These are phyloP conservation scores for Cladophialophora psammophila DNA, from an alignment of 2,329 filamentous ascomycete genomes.

Conservation along the genomic window DNA sequence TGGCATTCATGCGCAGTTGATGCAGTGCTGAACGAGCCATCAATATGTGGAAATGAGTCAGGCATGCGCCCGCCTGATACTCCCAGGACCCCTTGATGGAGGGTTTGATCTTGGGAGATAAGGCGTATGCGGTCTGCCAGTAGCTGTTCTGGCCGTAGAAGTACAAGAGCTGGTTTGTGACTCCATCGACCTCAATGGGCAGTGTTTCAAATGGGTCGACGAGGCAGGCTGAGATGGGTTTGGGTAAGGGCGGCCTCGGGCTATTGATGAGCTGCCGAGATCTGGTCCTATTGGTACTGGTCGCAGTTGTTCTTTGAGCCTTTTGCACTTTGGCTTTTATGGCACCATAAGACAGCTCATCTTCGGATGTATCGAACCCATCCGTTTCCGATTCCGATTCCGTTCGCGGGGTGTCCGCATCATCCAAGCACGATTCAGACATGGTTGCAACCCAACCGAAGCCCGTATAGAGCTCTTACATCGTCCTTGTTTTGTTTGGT, in stretches of 20 bases:
- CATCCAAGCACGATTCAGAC: background rate
- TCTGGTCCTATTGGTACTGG: background rate
- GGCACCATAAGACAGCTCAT: background rate
- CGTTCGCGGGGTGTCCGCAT: background rate
- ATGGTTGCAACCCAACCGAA: background rate
- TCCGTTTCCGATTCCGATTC: slow-evolving; percentile 1
- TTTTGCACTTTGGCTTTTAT: background rate
- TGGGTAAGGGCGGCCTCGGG: slow-evolving; percentile 12
- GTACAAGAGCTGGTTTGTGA: slow-evolving; percentile 31
- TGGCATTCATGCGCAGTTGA: slow-evolving; percentile 30
- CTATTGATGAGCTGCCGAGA: slow-evolving; percentile 21
- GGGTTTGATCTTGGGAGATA: slow-evolving; percentile 25
- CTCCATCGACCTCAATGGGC: slow-evolving; percentile 26
- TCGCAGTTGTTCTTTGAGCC: background rate
- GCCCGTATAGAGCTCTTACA: background rate
- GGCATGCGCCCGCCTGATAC: slow-evolving; percentile 28
- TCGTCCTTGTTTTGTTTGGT: background rate
- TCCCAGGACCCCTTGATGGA: slow-evolving; percentile 34
- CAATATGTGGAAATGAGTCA: slow-evolving; percentile 30
- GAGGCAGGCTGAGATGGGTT: slow-evolving; percentile 30
- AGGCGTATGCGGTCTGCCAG: slow-evolving; percentile 31
- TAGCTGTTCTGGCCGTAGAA: slow-evolving; percentile 32
- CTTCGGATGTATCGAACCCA: slow-evolving; percentile 6
- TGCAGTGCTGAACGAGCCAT: slow-evolving; percentile 34
- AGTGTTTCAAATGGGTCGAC: slow-evolving; percentile 30